Conservation (phyloP, 345 rosid species). For the Psidium friedrichsthalianum region DNA sequence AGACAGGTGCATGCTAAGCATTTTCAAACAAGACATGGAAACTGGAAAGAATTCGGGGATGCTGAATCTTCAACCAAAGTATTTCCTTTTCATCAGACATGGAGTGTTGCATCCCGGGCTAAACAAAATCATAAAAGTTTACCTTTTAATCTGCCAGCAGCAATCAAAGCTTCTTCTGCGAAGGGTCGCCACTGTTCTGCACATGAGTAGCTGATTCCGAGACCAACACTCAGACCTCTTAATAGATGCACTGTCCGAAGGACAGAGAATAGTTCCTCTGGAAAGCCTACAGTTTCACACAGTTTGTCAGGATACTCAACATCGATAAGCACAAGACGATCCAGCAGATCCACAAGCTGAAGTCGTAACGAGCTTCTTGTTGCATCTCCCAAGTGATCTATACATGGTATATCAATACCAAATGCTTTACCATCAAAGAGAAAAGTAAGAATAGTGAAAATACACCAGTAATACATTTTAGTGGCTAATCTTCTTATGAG, state of each 20-base stretch:
- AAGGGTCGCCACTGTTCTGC: conserved; percentile 81
- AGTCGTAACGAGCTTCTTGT: neutral
- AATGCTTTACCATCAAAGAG: neutral
- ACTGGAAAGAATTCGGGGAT: neutral
- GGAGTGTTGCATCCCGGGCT: neutral
- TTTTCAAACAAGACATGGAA: neutral
- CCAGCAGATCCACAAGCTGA: neutral
- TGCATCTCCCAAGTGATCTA: neutral
- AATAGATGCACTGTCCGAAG: conserved; percentile 76
- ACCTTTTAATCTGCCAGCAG: conserved; percentile 72
- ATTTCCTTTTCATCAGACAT: neutral
- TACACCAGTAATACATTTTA: neutral
- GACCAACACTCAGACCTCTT: conserved; percentile 91
- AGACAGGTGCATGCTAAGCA: neutral
- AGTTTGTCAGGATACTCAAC: neutral
- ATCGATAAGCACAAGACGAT: neutral
- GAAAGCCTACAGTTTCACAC: conserved; percentile 37
- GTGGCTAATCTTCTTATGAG: neutral
- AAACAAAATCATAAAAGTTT: neutral
- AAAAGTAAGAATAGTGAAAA: neutral
- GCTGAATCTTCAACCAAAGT: neutral
- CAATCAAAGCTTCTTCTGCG: conserved; percentile 73
- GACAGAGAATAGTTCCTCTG: conserved; percentile 83
- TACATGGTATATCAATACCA: neutral
- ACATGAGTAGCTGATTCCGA: conserved; percentile 74